Base-by-base conservation (phyloP, 1,284 basidiomycete species). In the Sanguinoderma infundibulare region DNA sequence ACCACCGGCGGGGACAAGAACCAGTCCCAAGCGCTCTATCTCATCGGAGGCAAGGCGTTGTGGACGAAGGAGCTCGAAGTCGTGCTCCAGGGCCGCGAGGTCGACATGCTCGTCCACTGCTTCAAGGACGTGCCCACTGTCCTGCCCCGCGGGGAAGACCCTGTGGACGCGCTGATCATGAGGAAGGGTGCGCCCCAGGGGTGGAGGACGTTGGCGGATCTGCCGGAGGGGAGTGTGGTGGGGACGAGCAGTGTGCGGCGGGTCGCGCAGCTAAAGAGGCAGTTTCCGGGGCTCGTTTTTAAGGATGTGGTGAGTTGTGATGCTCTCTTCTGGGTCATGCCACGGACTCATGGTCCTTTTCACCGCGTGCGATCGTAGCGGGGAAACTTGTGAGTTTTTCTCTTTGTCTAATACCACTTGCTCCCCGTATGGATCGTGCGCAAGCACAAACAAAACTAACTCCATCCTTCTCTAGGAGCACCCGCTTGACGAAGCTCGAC, bases 61-160 rank as follows among this genome's bases (percentile, higher is more conserved):
- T 98, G 96, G 96, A 98, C 96, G 32, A 92, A 94, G 73, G 96
- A 98, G 73, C 87, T 98, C 62, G 96, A 98, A 74, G 90, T 91
- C 22, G 89, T 91, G 26, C 81, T 98, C 56, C 81, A 85, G 47
- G 82, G 87, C 42, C 81, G 84, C 20, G 79, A 82, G 12, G 92
- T 98, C 55, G 98, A 99, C 74, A 89, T 98, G 80, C 89, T 99
- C 69, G 90, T 99, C 22, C 98, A 99, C 78, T 90, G 87, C 58
- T 81, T 95, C 69, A 99, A 99, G 77, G 98, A 99, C 75, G 87
- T 98, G 22, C 97, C 97, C 10, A 99, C 97, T 2, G 80, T 81
- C 3, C 78, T 98, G 30, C 95, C 95, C 0, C n/a, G n/a, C n/a
- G n/a, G n/a, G n/a, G 96, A 96, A 74, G 91, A 98, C 74, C 94